Evolutionary conservation across 2,329 filamentous ascomycete species (phyloP).

Genomic region (Decorospora gaudefroyi): DNA sequence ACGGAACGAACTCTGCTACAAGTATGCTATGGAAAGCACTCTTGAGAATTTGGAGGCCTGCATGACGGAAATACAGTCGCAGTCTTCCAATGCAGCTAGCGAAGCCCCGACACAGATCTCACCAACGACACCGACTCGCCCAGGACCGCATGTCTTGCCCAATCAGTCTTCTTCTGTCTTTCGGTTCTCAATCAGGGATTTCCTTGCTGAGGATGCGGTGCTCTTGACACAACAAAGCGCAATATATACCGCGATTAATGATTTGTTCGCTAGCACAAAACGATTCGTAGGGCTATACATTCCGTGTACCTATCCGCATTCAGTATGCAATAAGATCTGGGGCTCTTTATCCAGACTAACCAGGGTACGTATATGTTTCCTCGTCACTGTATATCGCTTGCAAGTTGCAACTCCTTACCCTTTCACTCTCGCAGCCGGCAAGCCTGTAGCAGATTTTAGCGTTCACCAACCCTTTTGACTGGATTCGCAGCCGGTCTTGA

Average conservation of each 20-base stretch:
- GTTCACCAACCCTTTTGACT: too few relatives aligned
- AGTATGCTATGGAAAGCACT: background rate
- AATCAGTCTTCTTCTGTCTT: too few relatives aligned
- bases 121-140: too few relatives aligned
- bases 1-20: background rate
- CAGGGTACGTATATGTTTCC: background rate
- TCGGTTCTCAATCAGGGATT: too few relatives aligned
- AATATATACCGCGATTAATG: conserved; percentile 2
- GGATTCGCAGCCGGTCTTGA: too few relatives aligned
- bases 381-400: background rate
- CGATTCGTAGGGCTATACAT: background rate
- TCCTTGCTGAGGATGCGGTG: conserved; percentile 1
- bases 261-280: background rate
- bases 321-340: conserved; percentile 3
- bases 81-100: too few relatives aligned
- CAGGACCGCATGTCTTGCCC: too few relatives aligned
- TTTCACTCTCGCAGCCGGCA: too few relatives aligned
- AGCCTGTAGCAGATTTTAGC: too few relatives aligned
- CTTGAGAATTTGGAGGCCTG: background rate
- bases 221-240: background rate
- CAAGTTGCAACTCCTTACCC: background rate
- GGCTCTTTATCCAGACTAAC: background rate
- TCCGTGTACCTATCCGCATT: background rate
- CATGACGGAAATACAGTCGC: too few relatives aligned
- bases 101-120: too few relatives aligned